Evolutionary conservation across 2,329 filamentous ascomycete species (phyloP).

Genomic region (Monascus ruber): DNA sequence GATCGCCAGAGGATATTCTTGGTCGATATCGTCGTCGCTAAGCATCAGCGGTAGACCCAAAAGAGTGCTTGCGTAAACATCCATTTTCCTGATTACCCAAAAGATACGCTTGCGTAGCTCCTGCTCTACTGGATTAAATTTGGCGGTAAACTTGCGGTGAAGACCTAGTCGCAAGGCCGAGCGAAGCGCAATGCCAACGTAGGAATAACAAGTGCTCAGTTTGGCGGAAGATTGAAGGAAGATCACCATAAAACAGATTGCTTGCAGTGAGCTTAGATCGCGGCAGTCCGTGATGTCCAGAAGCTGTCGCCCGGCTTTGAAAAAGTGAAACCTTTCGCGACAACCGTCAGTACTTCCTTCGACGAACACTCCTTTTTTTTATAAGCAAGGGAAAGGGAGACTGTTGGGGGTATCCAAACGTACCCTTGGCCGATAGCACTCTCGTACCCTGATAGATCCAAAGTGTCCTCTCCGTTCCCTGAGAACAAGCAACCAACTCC

Average conservation of each 20-base stretch:
- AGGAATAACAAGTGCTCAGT: constrained; percentile 67
- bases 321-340: constrained; percentile 56
- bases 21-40: constrained; percentile 40
- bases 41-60: constrained; percentile 39
- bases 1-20: constrained; percentile 35
- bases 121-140: constrained; percentile 59
- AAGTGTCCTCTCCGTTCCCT: constrained; percentile 41
- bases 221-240: constrained; percentile 73
- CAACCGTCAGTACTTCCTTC: background rate
- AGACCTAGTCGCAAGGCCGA: constrained; percentile 67
- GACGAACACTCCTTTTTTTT: constrained; percentile 3
- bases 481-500: constrained; percentile 65
- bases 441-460: constrained; percentile 37
- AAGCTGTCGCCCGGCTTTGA: constrained; percentile 54
- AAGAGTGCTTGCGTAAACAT: constrained; percentile 40
- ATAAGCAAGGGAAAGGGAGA: no score
- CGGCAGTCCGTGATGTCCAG: constrained; percentile 54
- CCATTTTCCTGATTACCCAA: constrained; percentile 40
- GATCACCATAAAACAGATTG: constrained; percentile 66
- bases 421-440: constrained; percentile 46
- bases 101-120: constrained; percentile 60
- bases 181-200: constrained; percentile 65
- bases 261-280: constrained; percentile 62
- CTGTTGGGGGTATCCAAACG: constrained; percentile 8
- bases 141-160: constrained; percentile 59